These are phyloP conservation scores for Candida smagusa DNA, from an alignment of 1,139 yeast genomes.

Conservation along the genomic window DNA sequence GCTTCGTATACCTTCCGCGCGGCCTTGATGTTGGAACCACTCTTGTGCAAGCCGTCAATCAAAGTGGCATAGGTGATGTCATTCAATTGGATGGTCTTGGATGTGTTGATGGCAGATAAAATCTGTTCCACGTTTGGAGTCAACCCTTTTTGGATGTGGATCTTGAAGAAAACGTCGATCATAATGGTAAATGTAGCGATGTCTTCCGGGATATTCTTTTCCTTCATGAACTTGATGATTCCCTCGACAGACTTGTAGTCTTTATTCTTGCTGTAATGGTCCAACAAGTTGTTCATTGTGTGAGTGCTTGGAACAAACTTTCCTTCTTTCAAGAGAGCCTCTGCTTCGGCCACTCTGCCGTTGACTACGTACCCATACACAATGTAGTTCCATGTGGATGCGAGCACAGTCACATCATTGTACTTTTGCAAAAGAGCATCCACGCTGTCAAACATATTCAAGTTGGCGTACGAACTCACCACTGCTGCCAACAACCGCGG, in stretches of 20 bases:
- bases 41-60: constrained; percentile 53
- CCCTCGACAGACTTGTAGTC: constrained; percentile 40
- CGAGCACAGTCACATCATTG: constrained; percentile 17
- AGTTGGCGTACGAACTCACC: constrained; percentile 36
- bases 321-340: constrained; percentile 27
- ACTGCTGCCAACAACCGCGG: constrained; percentile 31
- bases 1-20: constrained; percentile 49
- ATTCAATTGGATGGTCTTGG: constrained; percentile 43
- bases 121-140: constrained; percentile 40
- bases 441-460: constrained; percentile 31
- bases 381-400: constrained; percentile 33
- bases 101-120: constrained; percentile 39
- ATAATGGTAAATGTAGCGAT: constrained; percentile 65
- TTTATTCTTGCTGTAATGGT: constrained; percentile 26
- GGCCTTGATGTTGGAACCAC: constrained; percentile 45
- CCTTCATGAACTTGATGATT: constrained; percentile 35
- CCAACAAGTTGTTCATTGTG: constrained; percentile 38
- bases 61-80: constrained; percentile 52
- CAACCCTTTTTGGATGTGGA: constrained; percentile 41
- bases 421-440: constrained; percentile 24
- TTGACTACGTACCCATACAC: constrained; percentile 35
- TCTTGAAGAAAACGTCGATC: constrained; percentile 54
- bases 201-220: constrained; percentile 51
- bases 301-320: constrained; percentile 30
- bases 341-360: constrained; percentile 32